Evolutionary conservation across 2,329 filamentous ascomycete species (phyloP), one percentile per base, ranked within the genome.

Genomic region (Calonectria hawksworthii): DNA sequence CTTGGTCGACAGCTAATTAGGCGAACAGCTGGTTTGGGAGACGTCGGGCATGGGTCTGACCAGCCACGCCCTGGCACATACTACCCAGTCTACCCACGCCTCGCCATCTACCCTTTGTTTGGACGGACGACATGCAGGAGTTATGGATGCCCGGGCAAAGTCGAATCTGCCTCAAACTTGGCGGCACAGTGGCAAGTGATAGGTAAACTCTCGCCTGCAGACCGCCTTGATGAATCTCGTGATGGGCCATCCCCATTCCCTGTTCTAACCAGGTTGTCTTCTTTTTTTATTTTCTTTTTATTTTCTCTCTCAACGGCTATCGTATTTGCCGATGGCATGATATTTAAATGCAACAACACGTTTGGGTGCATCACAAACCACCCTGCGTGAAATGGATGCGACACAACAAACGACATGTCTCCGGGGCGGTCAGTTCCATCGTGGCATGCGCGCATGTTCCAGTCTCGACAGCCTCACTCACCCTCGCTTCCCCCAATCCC

Each of bases 171-270:
- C 47, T 63, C 63, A n/a, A 44, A 47, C 26, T 52, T 44, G 67
- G 56, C 28, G 59, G 36, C 67, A 30, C 23, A 51, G 66, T 41
- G 63, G 63, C 44, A 61, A 68, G 65, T 23, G 70, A 59, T 65
- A 56, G 36, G 28, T 63, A 73, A 69, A 63, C 59, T 54, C 56
- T 75, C 38, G n/a, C 63, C 38, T 30, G 61, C 74, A 75, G 74
- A 75, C 74, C 74, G 74, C 74, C 70, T 75, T 54, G 66, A 61
- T 54, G 66, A 61, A 51, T 51, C 50, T 51, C 59, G 47, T 70
- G 54, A 54, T 50, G 18, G 34, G 64, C 59, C 2, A 32, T 59
- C 44, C 23, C 51, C 8, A 38, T 59, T 34, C 23, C 51, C 63
- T 61, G 38, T 28, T 61, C 14, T 26, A 34, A 66, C 59, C 63